Evolutionary conservation across 1,284 basidiomycete species (phyloP), one percentile per base, ranked within the genome.

Genomic region (Malassezia globosa): DNA sequence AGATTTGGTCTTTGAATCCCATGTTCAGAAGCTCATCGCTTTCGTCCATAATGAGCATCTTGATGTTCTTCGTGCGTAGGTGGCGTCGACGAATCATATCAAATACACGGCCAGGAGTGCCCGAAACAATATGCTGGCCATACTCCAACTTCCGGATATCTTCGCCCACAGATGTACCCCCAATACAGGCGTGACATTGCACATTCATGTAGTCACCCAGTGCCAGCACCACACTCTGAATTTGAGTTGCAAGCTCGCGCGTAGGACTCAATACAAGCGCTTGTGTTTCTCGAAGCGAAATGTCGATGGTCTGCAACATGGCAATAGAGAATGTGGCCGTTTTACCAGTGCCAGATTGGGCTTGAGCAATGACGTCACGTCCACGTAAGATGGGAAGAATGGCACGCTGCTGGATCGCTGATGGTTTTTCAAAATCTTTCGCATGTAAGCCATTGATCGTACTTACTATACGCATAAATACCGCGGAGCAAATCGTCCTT

Each of bases 1-100:
- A 99, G 70, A 97, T 97, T 75, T 97, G 94, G 73, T 97, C 94
- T 76, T 95, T 95, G 83, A 97, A 97, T 19, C 92, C 94, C 75
- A 90, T 89, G 78, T 92, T 94, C 58, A 97, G 78, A 35, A 97
- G 77, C 70, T 97, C 92, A 72, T 99, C 94, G 37, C 90, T 88
- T 75, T 97, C 92, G 73, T 99, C 94, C 37, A 99, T 82, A 52
- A 95, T 83, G 54, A 99, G 81, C 89, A 97, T 96, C 77, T 97
- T 99, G 80, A 99, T 94, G 75, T 96, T 95, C 59, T 90, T 81
- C 42, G 94, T 97, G 47, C 90, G 82, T 46, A 97, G 78, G 72
- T 84, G 85, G 59, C 92, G 80, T 60, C 94, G 81, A 54, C 90
- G 81, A 76, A 99, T 99, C 94, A 97, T 97, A 75, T 99, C 94